These are phyloP conservation scores for Phyllostachys edulis DNA, from an alignment of 176 grass and related monocot genomes.

Conservation along the genomic window DNA sequence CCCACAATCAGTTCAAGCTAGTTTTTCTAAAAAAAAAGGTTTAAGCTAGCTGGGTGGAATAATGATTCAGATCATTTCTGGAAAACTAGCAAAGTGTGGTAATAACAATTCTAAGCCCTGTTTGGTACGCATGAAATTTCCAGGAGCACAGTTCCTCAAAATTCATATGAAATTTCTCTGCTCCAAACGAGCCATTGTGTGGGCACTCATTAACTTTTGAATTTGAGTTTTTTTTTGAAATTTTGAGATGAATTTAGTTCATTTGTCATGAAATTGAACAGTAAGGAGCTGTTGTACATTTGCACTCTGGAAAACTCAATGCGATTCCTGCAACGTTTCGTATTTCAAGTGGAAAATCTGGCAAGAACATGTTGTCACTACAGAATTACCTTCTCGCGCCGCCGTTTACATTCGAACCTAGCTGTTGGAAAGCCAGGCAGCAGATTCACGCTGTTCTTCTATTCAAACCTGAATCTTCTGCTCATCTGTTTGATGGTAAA, in stretches of 20 bases:
- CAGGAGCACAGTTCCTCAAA: neutral
- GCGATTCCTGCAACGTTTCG: neutral
- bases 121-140: neutral
- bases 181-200: neutral
- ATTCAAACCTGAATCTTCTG: neutral
- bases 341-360: neutral
- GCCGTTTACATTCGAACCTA: neutral
- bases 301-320: neutral
- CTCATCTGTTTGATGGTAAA: no score
- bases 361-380: neutral
- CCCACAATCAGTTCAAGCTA: neutral
- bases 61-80: neutral
- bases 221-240: neutral
- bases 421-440: neutral
- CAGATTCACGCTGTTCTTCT: neutral
- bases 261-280: neutral
- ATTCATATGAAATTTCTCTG: neutral
- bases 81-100: neutral
- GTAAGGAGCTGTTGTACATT: neutral
- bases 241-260: neutral
- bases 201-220: neutral
- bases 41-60: neutral
- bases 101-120: neutral
- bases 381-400: neutral
- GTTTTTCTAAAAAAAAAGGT: no score